Evolutionary conservation across 441 rosid species (phyloP), one percentile per base, ranked within the genome.

Genomic region (Sinapis alba): DNA sequence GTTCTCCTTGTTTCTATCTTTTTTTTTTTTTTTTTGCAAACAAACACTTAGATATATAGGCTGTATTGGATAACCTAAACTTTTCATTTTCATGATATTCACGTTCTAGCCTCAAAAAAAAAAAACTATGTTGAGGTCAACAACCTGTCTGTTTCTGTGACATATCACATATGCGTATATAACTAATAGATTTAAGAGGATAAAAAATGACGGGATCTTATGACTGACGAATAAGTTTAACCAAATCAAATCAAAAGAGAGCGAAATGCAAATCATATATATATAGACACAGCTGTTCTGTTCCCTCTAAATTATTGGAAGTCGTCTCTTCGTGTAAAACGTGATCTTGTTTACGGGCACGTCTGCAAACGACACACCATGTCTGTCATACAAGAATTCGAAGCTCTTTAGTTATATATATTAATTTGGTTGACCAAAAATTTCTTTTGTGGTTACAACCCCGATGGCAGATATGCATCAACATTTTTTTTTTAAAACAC

Each of bases 251-350:
- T 54, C 50, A 27, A 53, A 56, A 12, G 53, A 51, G 59, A 13
- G 32, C 27, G 63, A 68, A 19, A 68, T 38, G 56, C 56, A 4
- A 41, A 53, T 41, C 50, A 38, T 27, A 21, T 3, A 6, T 0
- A 36, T 3, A 6, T 0, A 36, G n/a, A 1, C 5, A 75, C 19
- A 62, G 69, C 73, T 47, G 4, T 43, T 15, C 4, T 62, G 69
- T 19, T 12, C 10, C 45, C 68, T 66, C 66, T 18, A 23, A 59
- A 60, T 47, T 67, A 74, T 30, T 30, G 30, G 61, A 41, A 30
- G 61, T 74, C 61, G 54, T 50, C 24, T 58, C 67, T 45, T 68
- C 63, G 57, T 75, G 74, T 51, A 10, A 69, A 76, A 76, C 79
- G 75, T 69, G 70, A 51, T 61, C 57, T 23, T 23, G 10, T n/a